Evolutionary conservation across 768 basidiomycete genomes (phyloP), one percentile per base, ranked within the genome.

Genomic region (Clitopilus hobsonii): DNA sequence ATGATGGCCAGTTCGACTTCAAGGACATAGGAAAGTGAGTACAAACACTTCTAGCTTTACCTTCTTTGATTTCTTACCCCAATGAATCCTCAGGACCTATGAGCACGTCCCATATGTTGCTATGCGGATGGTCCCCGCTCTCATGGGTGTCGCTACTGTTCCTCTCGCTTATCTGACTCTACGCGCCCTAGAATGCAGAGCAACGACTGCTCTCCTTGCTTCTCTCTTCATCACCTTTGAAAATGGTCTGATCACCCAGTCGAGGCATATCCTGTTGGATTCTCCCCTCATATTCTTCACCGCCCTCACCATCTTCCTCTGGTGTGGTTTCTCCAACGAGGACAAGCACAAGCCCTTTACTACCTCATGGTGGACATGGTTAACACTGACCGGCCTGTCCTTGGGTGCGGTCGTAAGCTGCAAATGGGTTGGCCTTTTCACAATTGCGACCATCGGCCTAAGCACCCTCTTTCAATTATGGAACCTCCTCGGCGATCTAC

Each of bases 351-450:
- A 84, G 50, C 86, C 93, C 0, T 99, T 98, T 71, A 88, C 89
- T 1, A 74, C 82, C 8, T 71, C 76, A 2, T 98, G 97, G 97
- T 99, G 97, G 97, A 75, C 79, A 0, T 96, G 93, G 89, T 86
- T 98, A 27, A 71, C 80, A 11, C 78, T 98, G 36, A 89, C 91
- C 1, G 97, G 97, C 26, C 75, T 96, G 13, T 84, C 88, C 0
- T 85, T 99, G 23, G 97, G 97, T 30, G 94, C 95, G 4, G 94
- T 96, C 49, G 82, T 89, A 27, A 90, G 88, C 63, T 93, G 92
- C 76, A 99, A 98, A 69, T 98, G 96, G 97, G 96, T 98, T 38
- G 97, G 97, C 8, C 76, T 99, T 20, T 98, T 99, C 74, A 98
- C 95, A 13, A 93, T 98, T 62, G 94, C 97, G 7, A 97, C 95